Evolutionary conservation across 345 rosid genomes (phyloP).

Genomic region (Durio zibethinus): DNA sequence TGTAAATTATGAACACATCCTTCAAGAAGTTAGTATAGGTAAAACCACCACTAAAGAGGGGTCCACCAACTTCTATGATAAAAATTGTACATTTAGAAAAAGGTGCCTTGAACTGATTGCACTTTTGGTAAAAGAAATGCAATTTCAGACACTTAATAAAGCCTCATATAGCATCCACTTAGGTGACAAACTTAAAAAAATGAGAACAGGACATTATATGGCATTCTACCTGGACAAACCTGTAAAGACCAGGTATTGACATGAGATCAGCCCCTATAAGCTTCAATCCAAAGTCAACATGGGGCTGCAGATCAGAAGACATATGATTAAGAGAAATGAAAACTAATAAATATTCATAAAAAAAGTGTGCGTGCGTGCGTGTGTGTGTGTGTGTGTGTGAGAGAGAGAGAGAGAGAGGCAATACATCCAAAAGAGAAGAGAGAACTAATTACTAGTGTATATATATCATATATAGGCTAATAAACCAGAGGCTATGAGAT

Average conservation of each 20-base stretch:
- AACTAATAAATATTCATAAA: no score
- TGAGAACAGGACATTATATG: not conserved
- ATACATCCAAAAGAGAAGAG: not conserved
- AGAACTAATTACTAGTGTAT: not conserved
- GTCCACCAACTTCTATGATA: not conserved
- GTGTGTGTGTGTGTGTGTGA: not conserved
- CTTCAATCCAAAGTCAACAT: constrained; percentile 91
- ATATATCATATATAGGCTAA: not conserved
- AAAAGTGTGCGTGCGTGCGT: no score
- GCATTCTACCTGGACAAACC: constrained; percentile 76
- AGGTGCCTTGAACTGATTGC: not conserved
- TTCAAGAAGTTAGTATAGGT: constrained; percentile 5
- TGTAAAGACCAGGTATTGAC: constrained; percentile 95
- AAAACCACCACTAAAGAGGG: not conserved
- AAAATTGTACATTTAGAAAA: not conserved
- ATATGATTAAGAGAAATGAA: not conserved
- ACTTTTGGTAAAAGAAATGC: constrained; percentile 11
- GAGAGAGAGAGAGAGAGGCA: not conserved
- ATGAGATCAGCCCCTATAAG: constrained; percentile 93
- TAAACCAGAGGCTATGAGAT: not conserved
- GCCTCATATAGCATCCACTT: not conserved
- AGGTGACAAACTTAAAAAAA: constrained; percentile 1
- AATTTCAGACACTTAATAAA: constrained; percentile 19
- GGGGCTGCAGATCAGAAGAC: constrained; percentile 60
- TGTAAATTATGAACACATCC: no score